Evolutionary conservation across 2,329 filamentous ascomycete genomes (phyloP).

Genomic region (Alternaria angustiovoidea): DNA sequence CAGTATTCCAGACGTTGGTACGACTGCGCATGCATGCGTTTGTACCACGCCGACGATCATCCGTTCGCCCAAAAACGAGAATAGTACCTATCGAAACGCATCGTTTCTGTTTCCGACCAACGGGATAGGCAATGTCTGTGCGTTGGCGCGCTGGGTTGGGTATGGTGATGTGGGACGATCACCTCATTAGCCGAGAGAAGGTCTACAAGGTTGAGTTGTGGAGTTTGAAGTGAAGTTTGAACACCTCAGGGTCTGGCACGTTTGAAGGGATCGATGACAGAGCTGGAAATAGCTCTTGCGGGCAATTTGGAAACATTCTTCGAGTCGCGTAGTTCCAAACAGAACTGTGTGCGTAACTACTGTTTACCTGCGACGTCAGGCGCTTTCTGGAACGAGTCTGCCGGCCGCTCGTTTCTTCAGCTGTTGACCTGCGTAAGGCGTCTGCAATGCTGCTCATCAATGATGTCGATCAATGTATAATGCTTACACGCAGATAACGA

Average conservation of each 20-base stretch:
- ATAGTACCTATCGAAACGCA: conserved; percentile 28
- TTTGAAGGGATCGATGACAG: background rate
- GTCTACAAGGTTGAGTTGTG: background rate
- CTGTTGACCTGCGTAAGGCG: background rate
- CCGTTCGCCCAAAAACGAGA: conserved; percentile 5
- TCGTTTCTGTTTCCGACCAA: conserved; percentile 6
- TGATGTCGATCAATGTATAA: background rate
- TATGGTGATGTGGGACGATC: background rate
- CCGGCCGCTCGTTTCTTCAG: background rate
- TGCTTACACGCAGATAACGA: background rate
- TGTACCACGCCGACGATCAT: conserved; percentile 13
- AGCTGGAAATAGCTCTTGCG: conserved; percentile 5
- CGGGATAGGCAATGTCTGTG: conserved; percentile 16
- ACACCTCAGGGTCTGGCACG: background rate
- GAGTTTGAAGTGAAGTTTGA: background rate
- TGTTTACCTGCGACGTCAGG: background rate
- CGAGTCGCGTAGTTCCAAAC: conserved; percentile 1
- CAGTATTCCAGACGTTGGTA: conserved; percentile 3
- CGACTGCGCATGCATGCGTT: conserved; percentile 8
- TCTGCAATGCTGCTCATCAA: conserved; percentile 2
- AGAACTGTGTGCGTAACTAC: background rate
- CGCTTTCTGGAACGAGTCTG: background rate
- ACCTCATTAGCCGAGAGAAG: background rate
- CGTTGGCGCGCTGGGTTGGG: conserved; percentile 2
- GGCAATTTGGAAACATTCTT: background rate